phyloP scores from a whole-genome alignment of 2,329 filamentous ascomycete species.

The Diaporthe citrichinensis region DNA sequence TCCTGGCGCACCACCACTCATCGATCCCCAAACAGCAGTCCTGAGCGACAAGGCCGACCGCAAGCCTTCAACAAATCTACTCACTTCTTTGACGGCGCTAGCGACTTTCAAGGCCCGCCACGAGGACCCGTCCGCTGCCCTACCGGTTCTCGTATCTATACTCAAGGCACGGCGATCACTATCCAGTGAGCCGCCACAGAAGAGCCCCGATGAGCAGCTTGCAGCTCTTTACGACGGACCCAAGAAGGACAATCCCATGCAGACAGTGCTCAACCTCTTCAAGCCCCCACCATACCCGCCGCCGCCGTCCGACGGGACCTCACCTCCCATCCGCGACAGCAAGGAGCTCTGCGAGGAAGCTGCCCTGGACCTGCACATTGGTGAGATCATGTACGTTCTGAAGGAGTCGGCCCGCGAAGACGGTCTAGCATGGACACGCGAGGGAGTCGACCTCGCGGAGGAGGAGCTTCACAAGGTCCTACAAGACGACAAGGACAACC shows the following conservation, averaged over 20 bases:
- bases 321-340: constrained; percentile 74
- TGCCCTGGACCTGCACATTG: constrained; percentile 88
- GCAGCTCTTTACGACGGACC: not conserved
- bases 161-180: constrained; percentile 81
- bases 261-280: constrained; percentile 46
- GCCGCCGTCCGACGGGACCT: constrained; percentile 78
- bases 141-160: constrained; percentile 89
- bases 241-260: constrained; percentile 40
- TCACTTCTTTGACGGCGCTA: constrained; percentile 81
- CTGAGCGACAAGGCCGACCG: constrained; percentile 69
- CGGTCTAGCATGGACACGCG: constrained; percentile 90
- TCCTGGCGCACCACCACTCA: constrained; percentile 54
- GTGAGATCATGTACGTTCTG: constrained; percentile 88
- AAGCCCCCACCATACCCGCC: constrained; percentile 76
- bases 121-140: constrained; percentile 76
- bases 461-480: constrained; percentile 69
- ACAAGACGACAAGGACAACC: constrained; percentile 48
- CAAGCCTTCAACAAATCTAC: constrained; percentile 77
- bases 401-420: constrained; percentile 70
- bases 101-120: constrained; percentile 82
- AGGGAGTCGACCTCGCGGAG: constrained; percentile 86
- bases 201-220: constrained; percentile 1
- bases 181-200: constrained; percentile 50
- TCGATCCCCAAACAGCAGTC: constrained; percentile 75
- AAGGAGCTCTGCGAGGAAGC: constrained; percentile 86